Evolutionary conservation across 208 protist genomes (phyloP).

Genomic region (Novymonas esmeraldas): DNA sequence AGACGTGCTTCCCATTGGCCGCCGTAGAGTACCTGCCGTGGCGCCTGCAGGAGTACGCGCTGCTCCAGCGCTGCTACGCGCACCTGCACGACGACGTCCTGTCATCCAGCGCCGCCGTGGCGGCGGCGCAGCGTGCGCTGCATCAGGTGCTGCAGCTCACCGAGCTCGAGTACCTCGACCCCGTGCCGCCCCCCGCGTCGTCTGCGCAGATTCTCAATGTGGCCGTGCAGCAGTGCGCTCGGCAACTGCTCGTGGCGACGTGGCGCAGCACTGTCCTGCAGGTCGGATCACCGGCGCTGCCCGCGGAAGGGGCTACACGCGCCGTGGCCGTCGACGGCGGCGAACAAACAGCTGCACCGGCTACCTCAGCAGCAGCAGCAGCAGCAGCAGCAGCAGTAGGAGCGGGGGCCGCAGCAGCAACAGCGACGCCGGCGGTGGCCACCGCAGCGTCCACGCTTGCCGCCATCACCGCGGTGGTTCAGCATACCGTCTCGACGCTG

Average conservation of each 20-base stretch:
- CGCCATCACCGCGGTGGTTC: background rate
- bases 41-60: constrained; percentile 73
- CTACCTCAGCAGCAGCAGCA: background rate
- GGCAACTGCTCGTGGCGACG: constrained; percentile 20
- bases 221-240: constrained; percentile 43
- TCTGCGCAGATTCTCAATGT: constrained; percentile 40
- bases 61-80: constrained; percentile 57
- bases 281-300: background rate
- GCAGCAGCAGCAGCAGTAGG: too few species aligned
- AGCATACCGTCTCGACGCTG: constrained; percentile 1
- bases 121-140: constrained; percentile 43
- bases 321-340: background rate
- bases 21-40: constrained; percentile 74
- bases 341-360: too few species aligned
- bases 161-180: constrained; percentile 75
- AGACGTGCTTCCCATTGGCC: constrained; percentile 55
- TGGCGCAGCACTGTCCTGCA: constrained; percentile 24
- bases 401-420: background rate
- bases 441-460: background rate
- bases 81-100: constrained; percentile 21
- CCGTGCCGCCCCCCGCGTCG: constrained; percentile 56
- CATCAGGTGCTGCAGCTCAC: constrained; percentile 61
- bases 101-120: constrained; percentile 42
- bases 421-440: background rate
- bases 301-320: background rate